These are phyloP conservation scores for Aspergillus tamarii DNA, from an alignment of 2,329 filamentous ascomycete species.

Conservation along the genomic window DNA sequence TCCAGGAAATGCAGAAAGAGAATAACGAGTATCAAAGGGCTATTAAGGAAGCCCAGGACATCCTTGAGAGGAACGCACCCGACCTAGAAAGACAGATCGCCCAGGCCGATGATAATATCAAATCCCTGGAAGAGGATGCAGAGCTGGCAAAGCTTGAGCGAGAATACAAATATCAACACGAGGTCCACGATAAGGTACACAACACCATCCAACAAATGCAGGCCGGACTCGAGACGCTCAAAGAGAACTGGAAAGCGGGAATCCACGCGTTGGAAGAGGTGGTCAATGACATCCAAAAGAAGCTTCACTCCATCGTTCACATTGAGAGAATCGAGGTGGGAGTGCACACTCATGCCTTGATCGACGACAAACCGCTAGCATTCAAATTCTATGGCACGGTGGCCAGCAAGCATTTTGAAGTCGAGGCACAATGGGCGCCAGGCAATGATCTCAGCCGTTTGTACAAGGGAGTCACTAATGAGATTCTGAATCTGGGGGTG, in stretches of 20 bases:
- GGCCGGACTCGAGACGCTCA: not conserved
- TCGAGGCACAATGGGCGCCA: not conserved
- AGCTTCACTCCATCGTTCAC: not conserved
- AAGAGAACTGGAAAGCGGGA: constrained; percentile 1
- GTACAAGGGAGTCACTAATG: not conserved
- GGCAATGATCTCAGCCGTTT: not conserved
- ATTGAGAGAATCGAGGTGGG: not conserved
- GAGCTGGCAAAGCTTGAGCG: not conserved
- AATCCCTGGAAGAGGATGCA: not conserved
- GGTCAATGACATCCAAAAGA: not conserved
- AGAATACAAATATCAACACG: not conserved
- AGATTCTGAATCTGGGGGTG: not conserved
- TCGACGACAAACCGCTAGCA: not conserved
- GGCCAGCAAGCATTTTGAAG: not conserved
- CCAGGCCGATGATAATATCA: not conserved
- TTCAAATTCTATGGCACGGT: not conserved
- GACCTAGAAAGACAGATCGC: not conserved
- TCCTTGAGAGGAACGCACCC: not conserved
- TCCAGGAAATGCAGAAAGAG: not conserved
- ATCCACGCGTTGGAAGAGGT: not conserved
- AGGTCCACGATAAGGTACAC: not conserved
- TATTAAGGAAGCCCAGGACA: not conserved
- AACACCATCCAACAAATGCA: constrained; percentile 5
- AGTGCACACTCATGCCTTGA: not conserved
- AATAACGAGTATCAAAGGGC: not conserved